Base-by-base conservation (phyloP, 768 basidiomycete species). In the Trametes meyenii region DNA sequence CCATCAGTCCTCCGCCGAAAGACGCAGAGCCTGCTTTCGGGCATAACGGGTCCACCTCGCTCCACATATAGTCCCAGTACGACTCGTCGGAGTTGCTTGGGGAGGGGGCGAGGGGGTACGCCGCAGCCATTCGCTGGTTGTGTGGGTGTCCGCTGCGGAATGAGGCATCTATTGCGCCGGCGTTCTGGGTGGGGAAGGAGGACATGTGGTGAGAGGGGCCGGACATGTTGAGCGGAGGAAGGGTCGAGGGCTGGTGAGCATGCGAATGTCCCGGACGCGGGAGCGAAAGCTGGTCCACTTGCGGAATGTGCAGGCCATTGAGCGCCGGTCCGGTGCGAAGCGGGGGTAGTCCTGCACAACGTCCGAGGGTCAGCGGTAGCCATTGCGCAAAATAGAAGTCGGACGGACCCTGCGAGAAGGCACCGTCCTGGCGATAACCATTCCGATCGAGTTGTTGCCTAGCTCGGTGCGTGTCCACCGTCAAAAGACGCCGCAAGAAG, bases 401-500 rank as follows among this genome's bases (percentile, higher is more conserved):
- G 21, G n/a, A 39, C 38, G 14, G 16, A 55, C 53, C 50, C 42
- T 49, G 49, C 2, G 55, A 49, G 51, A 64, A 64, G 23, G 55
- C 39, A 21, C 44, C 55, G 16, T 62, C 61, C 43, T 43, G 44
- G 24, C 53, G 40, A 35, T 23, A 50, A 10, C 56, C 49, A 35
- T 24, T 48, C 17, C 45, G 56, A 16, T 63, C 50, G 8, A 24
- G 36, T 21, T 60, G 61, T 60, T 79, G 79, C 58, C 83, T 81
- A 51, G 79, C 72, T 66, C 83, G 82, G 68, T 85, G 81, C 58
- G 81, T 80, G 67, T 90, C 88, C 66, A 84, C 81, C 38, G 79
- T 80, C 40, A 93, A 79, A 48, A 94, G 79, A 58, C 81, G 84
- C 69, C 85, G 84, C 40, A 94, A 76, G 75, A 94, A 94, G 52